phyloP scores from a whole-genome alignment of 192 early-diverging fungal species.

The Entomortierella chlamydospora region DNA sequence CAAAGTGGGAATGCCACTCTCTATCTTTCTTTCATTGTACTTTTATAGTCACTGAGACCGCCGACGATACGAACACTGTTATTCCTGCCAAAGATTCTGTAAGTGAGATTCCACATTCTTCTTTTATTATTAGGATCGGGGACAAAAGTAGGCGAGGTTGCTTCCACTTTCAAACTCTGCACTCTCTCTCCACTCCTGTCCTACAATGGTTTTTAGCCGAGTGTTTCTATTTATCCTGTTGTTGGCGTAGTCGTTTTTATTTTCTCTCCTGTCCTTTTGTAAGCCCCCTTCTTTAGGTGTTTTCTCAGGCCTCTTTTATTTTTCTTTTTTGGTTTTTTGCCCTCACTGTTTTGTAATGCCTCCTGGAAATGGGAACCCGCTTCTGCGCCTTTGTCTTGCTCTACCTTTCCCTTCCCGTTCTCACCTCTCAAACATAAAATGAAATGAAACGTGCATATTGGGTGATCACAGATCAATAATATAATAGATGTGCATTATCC shows the following conservation, averaged over 20 bases:
- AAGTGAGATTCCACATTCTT: no score
- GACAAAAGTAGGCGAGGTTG: no score
- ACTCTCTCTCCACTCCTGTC: no score
- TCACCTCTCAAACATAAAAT: neutral
- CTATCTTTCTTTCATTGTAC: neutral
- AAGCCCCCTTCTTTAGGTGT: neutral
- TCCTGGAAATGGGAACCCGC: neutral
- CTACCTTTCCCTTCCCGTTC: neutral
- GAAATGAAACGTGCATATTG: neutral
- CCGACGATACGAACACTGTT: neutral
- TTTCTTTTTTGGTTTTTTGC: neutral
- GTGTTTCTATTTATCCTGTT: neutral
- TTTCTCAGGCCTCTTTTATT: neutral
- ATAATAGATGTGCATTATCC: no score
- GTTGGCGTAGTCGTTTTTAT: neutral
- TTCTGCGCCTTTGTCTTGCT: neutral
- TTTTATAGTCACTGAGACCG: neutral
- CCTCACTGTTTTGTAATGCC: neutral
- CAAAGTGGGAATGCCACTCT: no score
- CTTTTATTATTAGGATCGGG: no score
- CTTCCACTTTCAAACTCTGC: no score
- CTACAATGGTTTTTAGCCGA: no score
- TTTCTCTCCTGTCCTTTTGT: neutral
- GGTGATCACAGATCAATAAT: neutral
- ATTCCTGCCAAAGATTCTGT: neutral